Percentiles rank a stretch among this genome's conserved stretches.
Conservation (phyloP, 1,284 basidiomycete species). For the Cryptococcus deneoformans region DNA sequence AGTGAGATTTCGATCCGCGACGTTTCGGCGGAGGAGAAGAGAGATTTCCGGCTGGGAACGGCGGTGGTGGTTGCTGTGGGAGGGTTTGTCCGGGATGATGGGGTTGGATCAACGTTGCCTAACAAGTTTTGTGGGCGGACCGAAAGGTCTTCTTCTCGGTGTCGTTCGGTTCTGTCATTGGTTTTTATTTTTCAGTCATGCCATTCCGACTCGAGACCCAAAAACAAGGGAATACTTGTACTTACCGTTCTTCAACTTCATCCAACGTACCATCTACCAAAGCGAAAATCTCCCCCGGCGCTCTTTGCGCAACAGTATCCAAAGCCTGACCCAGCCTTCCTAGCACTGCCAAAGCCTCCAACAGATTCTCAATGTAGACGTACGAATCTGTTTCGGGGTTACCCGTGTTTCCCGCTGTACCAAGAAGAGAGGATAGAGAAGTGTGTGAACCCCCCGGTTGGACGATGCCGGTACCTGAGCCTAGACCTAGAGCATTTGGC, state of each 20-base stretch:
- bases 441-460: conserved; percentile 16
- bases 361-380: conserved; percentile 85
- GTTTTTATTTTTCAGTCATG: not conserved
- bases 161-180: conserved; percentile 14
- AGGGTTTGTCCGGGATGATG: too few relatives aligned
- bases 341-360: conserved; percentile 87
- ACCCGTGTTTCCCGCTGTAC: conserved; percentile 5
- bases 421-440: conserved; percentile 18
- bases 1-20: conserved; percentile 68
- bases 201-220: too few relatives aligned
- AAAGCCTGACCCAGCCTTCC: conserved; percentile 83
- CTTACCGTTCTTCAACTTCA: conserved; percentile 79
- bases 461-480: conserved; percentile 6
- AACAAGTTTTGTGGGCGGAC: conserved; percentile 2
- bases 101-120: too few relatives aligned
- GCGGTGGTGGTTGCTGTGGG: not conserved
- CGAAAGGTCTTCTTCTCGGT: conserved; percentile 26
- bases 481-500: conserved; percentile 5
- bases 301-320: conserved; percentile 78
- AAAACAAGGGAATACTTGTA: not conserved
- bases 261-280: conserved; percentile 84
- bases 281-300: conserved; percentile 78
- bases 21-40: conserved; percentile 4
- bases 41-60: conserved; percentile 14
- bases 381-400: conserved; percentile 95